phyloP scores from a whole-genome alignment of 1,284 basidiomycete species.

The Leccinum angustisporum region DNA sequence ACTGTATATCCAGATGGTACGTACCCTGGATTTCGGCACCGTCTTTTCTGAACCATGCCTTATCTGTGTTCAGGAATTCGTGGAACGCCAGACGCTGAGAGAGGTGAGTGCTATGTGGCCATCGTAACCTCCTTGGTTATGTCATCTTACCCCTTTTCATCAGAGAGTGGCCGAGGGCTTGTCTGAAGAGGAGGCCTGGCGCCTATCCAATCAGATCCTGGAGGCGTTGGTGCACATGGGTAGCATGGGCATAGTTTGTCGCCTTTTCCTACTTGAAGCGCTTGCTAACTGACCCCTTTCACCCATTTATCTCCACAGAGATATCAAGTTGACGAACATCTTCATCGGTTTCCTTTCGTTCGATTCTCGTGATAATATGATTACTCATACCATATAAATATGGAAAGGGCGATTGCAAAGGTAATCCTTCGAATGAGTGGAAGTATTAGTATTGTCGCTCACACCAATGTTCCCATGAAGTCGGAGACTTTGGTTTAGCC shows the following conservation, averaged over 20 bases:
- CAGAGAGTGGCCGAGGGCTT: constrained; percentile 81
- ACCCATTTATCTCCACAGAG: constrained; percentile 70
- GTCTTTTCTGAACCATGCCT: neutral
- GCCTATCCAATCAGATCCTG: constrained; percentile 88
- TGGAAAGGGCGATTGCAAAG: constrained; percentile 87
- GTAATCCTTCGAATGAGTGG: constrained; percentile 35
- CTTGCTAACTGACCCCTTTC: constrained; percentile 3
- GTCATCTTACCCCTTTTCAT: neutral
- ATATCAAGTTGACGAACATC: constrained; percentile 91
- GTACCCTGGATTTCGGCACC: neutral
- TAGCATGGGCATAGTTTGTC: constrained; percentile 71
- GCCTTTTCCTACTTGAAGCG: neutral
- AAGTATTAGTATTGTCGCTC: neutral
- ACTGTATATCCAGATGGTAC: constrained; percentile 89
- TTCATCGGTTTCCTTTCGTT: constrained; percentile 66
- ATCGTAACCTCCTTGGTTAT: neutral
- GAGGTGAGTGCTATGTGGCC: constrained; percentile 48
- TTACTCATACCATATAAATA: constrained; percentile 43
- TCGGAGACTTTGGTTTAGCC: constrained; percentile 93
- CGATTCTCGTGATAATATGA: neutral
- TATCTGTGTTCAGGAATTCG: constrained; percentile 65
- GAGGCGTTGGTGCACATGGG: constrained; percentile 93
- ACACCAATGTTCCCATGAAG: constrained; percentile 29
- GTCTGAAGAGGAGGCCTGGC: constrained; percentile 84
- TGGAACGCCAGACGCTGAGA: constrained; percentile 81